These are phyloP conservation scores for Mycosphaerella arachidis DNA, from an alignment of 2,329 filamentous ascomycete species.

Conservation along the genomic window DNA sequence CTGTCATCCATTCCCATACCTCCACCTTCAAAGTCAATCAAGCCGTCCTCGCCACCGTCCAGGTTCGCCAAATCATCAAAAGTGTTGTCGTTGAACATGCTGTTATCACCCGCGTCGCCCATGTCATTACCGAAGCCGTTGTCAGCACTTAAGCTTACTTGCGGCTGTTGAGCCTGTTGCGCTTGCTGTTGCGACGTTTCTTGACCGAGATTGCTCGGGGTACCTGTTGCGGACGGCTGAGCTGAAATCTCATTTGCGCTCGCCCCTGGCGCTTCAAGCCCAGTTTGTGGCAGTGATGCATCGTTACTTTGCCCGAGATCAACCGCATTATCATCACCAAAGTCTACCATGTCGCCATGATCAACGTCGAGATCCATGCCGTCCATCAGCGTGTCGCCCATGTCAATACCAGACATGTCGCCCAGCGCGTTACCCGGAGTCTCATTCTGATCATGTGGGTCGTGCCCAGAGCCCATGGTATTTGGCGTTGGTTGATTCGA, in stretches of 20 bases:
- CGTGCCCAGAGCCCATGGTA: neutral
- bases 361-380: slow-evolving; percentile 25
- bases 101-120: slow-evolving; percentile 7
- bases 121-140: neutral
- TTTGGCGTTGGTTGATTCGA: slow-evolving; percentile 1
- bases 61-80: slow-evolving; percentile 39
- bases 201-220: neutral
- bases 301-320: neutral
- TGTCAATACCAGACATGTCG: slow-evolving; percentile 17
- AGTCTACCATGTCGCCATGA: slow-evolving; percentile 13
- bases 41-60: slow-evolving; percentile 54
- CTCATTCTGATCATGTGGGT: slow-evolving; percentile 3
- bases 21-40: slow-evolving; percentile 37
- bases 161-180: neutral
- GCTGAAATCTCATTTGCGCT: neutral
- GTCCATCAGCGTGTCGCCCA: slow-evolving; percentile 21
- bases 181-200: neutral
- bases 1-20: slow-evolving; percentile 67
- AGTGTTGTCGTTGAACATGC: slow-evolving; percentile 23
- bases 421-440: slow-evolving; percentile 37
- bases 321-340: slow-evolving; percentile 10
- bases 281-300: neutral
- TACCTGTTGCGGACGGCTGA: neutral
- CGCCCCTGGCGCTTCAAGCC: neutral
- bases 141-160: neutral